Base-by-base conservation (phyloP, 73 alveolate genomes). In the Blepharisma japonicum region DNA sequence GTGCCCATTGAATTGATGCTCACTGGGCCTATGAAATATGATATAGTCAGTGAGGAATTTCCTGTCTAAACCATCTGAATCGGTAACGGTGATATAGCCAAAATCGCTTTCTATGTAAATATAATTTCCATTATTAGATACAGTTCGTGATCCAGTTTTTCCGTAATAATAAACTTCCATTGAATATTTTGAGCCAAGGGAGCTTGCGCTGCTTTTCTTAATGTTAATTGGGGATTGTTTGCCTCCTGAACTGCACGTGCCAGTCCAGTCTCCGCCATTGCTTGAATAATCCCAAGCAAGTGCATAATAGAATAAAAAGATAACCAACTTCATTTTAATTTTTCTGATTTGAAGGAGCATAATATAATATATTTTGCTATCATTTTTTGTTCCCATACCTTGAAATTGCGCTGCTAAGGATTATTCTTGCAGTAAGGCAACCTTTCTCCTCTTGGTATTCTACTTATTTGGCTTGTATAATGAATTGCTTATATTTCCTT, bases 141-240 rank as follows among this genome's bases (percentile, higher is more conserved):
- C 74, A 9, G 74, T 61, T 18, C 74, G 2, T 8, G 74, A 61
- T 0, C n/a, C 4, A 14, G 74, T 61, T 18, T 14, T 61, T 20
- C 74, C 74, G 46, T 61, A 61, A 39, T 61, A 61, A 39, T 61
- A 61, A 20, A 61, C 74, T 61, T 61, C 50, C 74, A 61, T 61
- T 25, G 38, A 14, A 39, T 20, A 61, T 25, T n/a, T 20, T 8
- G 14, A n/a, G 14, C 74, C 74, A 1, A 61, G 4, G 4, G 50
- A 20, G 14, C 23, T 61, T 14, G 74, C 23, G 11, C 23, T 61
- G 46, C 47, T 14, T 61, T 61, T 61, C 47, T 25, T 61, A 20
- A 61, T 61, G 46, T 61, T 61, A 25, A 61, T 25, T 18, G 74
- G 74, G 14, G 74, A 61, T 5, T 61, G 74, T 20, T n/a, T 20